These are phyloP conservation scores for Bipolaris oryzae DNA, from an alignment of 2,329 filamentous ascomycete species.

Conservation along the genomic window DNA sequence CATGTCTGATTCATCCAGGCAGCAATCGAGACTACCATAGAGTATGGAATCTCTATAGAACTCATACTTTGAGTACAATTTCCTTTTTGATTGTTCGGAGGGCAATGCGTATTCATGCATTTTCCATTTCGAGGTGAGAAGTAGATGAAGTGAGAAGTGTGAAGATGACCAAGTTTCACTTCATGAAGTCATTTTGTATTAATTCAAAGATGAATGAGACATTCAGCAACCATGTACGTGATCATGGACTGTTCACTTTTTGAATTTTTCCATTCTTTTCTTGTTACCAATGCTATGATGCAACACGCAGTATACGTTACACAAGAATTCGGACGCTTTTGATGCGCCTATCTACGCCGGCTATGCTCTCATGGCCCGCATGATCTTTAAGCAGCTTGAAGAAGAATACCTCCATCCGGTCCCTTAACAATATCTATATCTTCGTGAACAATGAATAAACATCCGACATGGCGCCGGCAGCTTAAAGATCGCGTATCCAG, in stretches of 20 bases:
- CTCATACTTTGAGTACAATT: too few species aligned
- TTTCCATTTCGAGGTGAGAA: too few species aligned
- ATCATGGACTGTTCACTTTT: background rate
- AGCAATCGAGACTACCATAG: background rate
- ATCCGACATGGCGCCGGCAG: too few species aligned
- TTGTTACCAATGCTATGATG: background rate
- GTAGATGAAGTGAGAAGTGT: too few species aligned
- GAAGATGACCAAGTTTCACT: background rate
- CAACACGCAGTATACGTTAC: background rate
- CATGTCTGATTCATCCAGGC: background rate
- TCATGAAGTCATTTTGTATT: background rate
- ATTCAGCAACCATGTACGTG: background rate
- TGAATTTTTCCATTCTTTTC: background rate
- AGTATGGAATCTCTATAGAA: too few species aligned
- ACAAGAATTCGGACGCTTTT: background rate
- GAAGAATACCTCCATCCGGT: background rate
- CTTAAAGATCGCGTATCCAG: constrained; percentile 19
- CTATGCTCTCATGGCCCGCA: background rate
- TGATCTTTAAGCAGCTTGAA: too few species aligned
- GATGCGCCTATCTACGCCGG: background rate
- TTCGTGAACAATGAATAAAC: too few species aligned
- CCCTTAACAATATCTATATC: background rate
- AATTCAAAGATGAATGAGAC: background rate
- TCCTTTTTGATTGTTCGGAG: too few species aligned
- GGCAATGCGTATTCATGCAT: too few species aligned